Evolutionary conservation across 1,284 basidiomycete genomes (phyloP).

Genomic region (Moesziomyces sp.): DNA sequence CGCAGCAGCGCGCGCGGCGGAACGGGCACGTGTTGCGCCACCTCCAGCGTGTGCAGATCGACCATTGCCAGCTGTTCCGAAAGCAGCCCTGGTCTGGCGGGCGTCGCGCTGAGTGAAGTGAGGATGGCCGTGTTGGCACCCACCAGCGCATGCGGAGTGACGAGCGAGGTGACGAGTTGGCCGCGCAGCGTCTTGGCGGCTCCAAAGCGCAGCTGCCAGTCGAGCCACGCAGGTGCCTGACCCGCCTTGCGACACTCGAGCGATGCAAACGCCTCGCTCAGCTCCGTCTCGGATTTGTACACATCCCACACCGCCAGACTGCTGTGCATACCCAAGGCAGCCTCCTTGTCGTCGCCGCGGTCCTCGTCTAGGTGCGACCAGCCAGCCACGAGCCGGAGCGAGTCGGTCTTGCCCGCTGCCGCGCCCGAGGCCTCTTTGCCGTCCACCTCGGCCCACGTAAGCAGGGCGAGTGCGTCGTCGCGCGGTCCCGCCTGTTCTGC

Average conservation of each 20-base stretch:
- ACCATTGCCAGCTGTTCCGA: constrained; percentile 28
- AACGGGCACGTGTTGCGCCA: neutral
- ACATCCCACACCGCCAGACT: constrained; percentile 39
- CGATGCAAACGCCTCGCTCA: constrained; percentile 42
- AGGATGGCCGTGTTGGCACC: constrained; percentile 14
- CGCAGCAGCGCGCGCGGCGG: constrained; percentile 25
- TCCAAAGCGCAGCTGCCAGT: constrained; percentile 35
- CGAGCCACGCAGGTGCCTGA: constrained; percentile 27
- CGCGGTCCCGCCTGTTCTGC: neutral
- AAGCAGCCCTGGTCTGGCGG: constrained; percentile 6
- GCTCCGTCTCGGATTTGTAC: constrained; percentile 22
- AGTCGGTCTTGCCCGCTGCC: constrained; percentile 2
- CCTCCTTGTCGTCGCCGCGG: neutral
- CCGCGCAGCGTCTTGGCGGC: constrained; percentile 9
- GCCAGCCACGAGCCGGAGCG: constrained; percentile 21
- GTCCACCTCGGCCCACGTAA: constrained; percentile 30
- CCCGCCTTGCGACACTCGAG: constrained; percentile 47
- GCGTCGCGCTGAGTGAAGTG: constrained; percentile 9
- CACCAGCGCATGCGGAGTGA: constrained; percentile 11
- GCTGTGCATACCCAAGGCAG: constrained; percentile 16
- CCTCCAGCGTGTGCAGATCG: constrained; percentile 10
- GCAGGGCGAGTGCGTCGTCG: constrained; percentile 3
- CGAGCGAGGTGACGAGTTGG: constrained; percentile 32
- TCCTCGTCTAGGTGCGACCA: constrained; percentile 11
- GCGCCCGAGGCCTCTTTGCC: constrained; percentile 1